Evolutionary conservation across 2,329 filamentous ascomycete species (phyloP).

Genomic region (Phaeoacremonium minimum): DNA sequence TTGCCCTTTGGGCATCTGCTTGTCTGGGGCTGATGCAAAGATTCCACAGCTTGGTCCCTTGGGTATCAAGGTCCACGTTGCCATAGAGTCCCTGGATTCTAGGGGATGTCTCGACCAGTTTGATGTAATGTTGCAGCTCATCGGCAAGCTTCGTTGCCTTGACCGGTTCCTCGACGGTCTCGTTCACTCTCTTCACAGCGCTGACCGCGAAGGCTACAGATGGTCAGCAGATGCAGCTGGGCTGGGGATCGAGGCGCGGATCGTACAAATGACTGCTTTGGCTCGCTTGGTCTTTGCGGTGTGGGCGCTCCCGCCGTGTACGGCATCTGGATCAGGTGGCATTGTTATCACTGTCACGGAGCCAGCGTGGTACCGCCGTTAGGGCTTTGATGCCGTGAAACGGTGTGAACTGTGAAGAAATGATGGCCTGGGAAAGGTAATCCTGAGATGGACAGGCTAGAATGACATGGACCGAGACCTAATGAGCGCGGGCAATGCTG

Average conservation of each 20-base stretch:
- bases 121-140: no score
- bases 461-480: no score
- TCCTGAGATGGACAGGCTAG: no score
- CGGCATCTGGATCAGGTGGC: constrained; percentile 1
- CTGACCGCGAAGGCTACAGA: constrained; percentile 10
- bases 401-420: no score
- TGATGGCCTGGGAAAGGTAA: no score
- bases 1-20: constrained; percentile 13
- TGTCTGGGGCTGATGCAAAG: constrained; percentile 34
- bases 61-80: constrained; percentile 45
- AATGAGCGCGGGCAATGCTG: no score
- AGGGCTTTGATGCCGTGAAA: constrained; percentile 1
- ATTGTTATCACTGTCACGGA: background rate
- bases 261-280: constrained; percentile 6
- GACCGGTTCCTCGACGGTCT: no score
- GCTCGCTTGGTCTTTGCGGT: constrained; percentile 1
- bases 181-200: constrained; percentile 20
- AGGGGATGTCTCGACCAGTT: constrained; percentile 28
- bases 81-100: constrained; percentile 19
- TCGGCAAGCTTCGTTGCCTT: no score
- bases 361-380: background rate
- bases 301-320: constrained; percentile 1
- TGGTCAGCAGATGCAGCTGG: constrained; percentile 1
- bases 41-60: constrained; percentile 64
- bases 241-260: background rate